Base-by-base conservation (phyloP, 352 stramenopile genomes). In the Phytopythium helicoides region DNA sequence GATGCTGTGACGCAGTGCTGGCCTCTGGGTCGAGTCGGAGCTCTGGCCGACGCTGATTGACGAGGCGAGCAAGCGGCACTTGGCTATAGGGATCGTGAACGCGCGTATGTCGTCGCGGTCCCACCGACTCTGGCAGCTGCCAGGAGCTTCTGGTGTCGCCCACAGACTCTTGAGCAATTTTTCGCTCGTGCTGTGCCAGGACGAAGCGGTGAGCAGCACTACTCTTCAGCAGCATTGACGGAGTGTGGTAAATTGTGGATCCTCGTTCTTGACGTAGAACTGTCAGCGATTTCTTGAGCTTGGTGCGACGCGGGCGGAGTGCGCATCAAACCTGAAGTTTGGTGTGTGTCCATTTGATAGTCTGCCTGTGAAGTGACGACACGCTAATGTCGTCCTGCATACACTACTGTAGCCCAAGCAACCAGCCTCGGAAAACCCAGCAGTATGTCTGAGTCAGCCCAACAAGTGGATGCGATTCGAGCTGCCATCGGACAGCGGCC, bases 1-100 rank as follows among this genome's bases (percentile, higher is more conserved):
- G n/a, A n/a, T n/a, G n/a, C n/a, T n/a, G n/a, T n/a, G n/a, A n/a
- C 35, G 12, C 39, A 88, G 82, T 48, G 77, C 67, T 26, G 82
- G 79, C 9, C 59, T 92, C 21, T 92, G 77, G 79, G 70, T 90
- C 47, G 82, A 92, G 60, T 92, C 82, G 19, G 82, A 92, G 59
- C 60, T 92, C n/a, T 92, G 82, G 82, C 82, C 79, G 6, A 88
- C 73, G 21, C 54, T 92, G 22, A 79, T 92, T 16, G 53, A 56
- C 12, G 78, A 89, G 62, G 75, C 75, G 10, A 23, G 61, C 3
- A 63, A 54, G 36, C 64, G 76, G 41, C 52, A 68, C 56, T 74
- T 90, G 45, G 67, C 47, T 41, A 75, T 92, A 44, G 81, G 72
- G 5, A 21, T 92, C 25, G 21, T 92, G 16, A 92, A 89, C 52